Evolutionary conservation across 2,329 filamentous ascomycete species (phyloP).

Genomic region (Sclerotinia sclerotiorum): DNA sequence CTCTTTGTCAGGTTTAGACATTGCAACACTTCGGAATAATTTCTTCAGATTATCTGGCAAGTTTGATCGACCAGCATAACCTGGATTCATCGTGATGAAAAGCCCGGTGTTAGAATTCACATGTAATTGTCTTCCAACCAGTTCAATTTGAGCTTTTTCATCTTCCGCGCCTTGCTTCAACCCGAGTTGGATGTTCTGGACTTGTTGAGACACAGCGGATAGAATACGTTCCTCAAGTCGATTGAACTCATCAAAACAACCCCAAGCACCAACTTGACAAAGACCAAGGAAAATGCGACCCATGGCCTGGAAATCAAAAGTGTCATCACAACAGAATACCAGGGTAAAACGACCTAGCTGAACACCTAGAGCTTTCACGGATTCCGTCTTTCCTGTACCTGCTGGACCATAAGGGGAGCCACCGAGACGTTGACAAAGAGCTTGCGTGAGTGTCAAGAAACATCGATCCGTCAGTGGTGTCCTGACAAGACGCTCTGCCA

Average conservation of each 20-base stretch:
- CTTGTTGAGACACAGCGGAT: conserved; percentile 97
- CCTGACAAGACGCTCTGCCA: conserved; percentile 91
- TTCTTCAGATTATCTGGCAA: conserved; percentile 99
- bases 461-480: conserved; percentile 97
- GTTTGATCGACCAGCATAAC: conserved; percentile 96
- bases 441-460: conserved; percentile 96
- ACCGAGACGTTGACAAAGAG: conserved; percentile 88
- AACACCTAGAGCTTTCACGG: conserved; percentile 94
- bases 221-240: conserved; percentile 96
- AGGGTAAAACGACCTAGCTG: conserved; percentile 96
- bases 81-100: conserved; percentile 99
- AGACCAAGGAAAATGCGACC: conserved; percentile 98
- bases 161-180: conserved; percentile 82
- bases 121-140: conserved; percentile 84
- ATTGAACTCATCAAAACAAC: conserved; percentile 99
- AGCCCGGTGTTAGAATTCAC: conserved; percentile 95
- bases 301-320: conserved; percentile 99
- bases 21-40: conserved; percentile 96
- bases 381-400: conserved; percentile 98
- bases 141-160: conserved; percentile 83
- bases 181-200: conserved; percentile 98
- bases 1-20: conserved; percentile 99
- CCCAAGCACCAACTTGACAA: conserved; percentile 98
- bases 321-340: conserved; percentile 99
- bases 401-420: conserved; percentile 97